Conservation (phyloP, 129 eudicot genomes). For the Tagetes patula region DNA sequence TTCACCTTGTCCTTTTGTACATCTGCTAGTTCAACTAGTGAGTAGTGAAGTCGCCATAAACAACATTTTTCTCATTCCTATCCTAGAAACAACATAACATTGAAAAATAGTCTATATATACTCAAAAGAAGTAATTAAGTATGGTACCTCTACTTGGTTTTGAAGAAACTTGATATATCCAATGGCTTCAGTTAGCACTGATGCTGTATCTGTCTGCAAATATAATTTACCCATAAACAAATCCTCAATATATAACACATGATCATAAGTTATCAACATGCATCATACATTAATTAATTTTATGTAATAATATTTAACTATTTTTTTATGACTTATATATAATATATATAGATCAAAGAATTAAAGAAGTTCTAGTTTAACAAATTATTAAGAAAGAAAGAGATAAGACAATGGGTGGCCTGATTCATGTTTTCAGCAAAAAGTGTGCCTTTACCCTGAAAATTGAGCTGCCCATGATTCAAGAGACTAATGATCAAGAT, state of each 20-base stretch:
- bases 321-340: constrained; percentile 9
- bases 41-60: no score
- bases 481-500: constrained; percentile 15
- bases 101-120: no score
- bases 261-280: not conserved
- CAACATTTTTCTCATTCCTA: no score
- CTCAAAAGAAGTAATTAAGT: constrained; percentile 1
- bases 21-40: no score
- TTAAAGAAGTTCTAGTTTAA: constrained; percentile 10
- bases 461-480: constrained; percentile 32
- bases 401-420: constrained; percentile 27
- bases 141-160: constrained; percentile 72
- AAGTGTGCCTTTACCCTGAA: constrained; percentile 13
- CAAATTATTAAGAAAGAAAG: not conserved
- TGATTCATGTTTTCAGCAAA: constrained; percentile 17
- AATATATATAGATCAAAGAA: constrained; percentile 19
- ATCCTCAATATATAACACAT: constrained; percentile 15
- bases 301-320: no score
- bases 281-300: not conserved
- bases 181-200: constrained; percentile 86
- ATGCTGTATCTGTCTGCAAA: constrained; percentile 89
- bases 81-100: no score
- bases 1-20: no score
- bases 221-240: constrained; percentile 29
- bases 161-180: constrained; percentile 93